Conservation (phyloP, 2,329 filamentous ascomycete species). For the Alternaria dauci region DNA sequence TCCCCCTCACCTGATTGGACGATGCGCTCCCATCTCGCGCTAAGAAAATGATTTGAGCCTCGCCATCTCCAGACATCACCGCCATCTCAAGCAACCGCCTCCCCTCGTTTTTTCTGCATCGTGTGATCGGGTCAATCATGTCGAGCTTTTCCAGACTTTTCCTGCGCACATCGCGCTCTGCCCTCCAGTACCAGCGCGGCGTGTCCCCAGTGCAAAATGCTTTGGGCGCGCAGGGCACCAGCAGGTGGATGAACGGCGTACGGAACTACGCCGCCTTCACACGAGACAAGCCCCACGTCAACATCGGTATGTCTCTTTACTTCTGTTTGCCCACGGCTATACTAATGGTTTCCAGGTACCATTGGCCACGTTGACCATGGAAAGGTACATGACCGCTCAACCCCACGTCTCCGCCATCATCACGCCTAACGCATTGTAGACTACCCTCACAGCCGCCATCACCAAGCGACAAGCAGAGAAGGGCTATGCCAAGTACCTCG, state of each 20-base stretch:
- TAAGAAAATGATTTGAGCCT: conserved; percentile 45
- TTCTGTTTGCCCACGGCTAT: neutral
- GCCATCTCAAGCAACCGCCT: conserved; percentile 40
- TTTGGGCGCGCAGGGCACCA: conserved; percentile 68
- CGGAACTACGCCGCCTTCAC: conserved; percentile 75
- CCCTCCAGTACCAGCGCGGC: conserved; percentile 70
- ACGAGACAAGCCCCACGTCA: conserved; percentile 96
- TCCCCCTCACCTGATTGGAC: conserved; percentile 33
- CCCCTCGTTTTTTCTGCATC: conserved; percentile 15
- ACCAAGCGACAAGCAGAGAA: conserved; percentile 98
- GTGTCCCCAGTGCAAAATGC: conserved; percentile 80
- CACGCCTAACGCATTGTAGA: conserved; percentile 64
- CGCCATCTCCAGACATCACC: conserved; percentile 22
- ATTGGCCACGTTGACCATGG: conserved; percentile 99
- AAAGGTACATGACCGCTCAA: conserved; percentile 70
- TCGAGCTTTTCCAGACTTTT: conserved; percentile 83
- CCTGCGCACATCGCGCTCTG: conserved; percentile 80
- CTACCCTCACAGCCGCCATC: conserved; percentile 96
- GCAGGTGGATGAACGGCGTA: conserved; percentile 71
- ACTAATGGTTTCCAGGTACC: conserved; percentile 67
- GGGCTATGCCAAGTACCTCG: conserved; percentile 91
- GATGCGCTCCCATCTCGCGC: conserved; percentile 30
- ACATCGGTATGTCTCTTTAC: conserved; percentile 75
- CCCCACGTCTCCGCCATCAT: conserved; percentile 19
- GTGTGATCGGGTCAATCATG: conserved; percentile 61